phyloP scores from a whole-genome alignment of 2,329 filamentous ascomycete genomes.

The Fusarium bulbicola region DNA sequence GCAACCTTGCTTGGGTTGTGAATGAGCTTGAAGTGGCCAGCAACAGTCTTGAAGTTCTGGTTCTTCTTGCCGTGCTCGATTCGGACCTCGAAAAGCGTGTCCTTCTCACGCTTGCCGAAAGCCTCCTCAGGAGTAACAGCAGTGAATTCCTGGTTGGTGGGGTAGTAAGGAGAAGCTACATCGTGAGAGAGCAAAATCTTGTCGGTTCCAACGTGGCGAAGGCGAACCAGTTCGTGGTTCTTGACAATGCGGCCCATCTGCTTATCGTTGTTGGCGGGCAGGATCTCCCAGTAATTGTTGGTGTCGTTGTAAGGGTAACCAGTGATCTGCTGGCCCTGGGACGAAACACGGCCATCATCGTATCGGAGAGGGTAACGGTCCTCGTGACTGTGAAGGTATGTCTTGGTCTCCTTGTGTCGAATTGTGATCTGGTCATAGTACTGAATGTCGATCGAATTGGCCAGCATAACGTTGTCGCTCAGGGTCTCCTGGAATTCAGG shows the following conservation, averaged over 20 bases:
- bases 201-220: slow-evolving; percentile 87
- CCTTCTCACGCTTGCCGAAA: slow-evolving; percentile 77
- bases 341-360: slow-evolving; percentile 96
- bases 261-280: slow-evolving; percentile 72
- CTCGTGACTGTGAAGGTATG: slow-evolving; percentile 92
- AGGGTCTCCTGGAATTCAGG: slow-evolving; percentile 98
- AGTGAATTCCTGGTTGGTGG: slow-evolving; percentile 99
- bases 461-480: slow-evolving; percentile 91
- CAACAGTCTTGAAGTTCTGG: slow-evolving; percentile 89
- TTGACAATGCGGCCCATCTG: slow-evolving; percentile 72
- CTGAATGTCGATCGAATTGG: slow-evolving; percentile 84
- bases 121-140: slow-evolving; percentile 79
- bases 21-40: slow-evolving; percentile 94
- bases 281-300: slow-evolving; percentile 97
- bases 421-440: slow-evolving; percentile 91
- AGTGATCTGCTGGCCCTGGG: slow-evolving; percentile 97
- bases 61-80: slow-evolving; percentile 84
- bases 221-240: slow-evolving; percentile 85
- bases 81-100: slow-evolving; percentile 91
- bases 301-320: slow-evolving; percentile 98
- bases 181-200: slow-evolving; percentile 91
- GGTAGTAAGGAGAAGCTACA: slow-evolving; percentile 94
- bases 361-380: slow-evolving; percentile 93
- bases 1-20: slow-evolving; percentile 95
- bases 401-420: slow-evolving; percentile 96